Evolutionary conservation across 345 rosid species (phyloP), one percentile per base, ranked within the genome.

Genomic region (Aegle marmelos): DNA sequence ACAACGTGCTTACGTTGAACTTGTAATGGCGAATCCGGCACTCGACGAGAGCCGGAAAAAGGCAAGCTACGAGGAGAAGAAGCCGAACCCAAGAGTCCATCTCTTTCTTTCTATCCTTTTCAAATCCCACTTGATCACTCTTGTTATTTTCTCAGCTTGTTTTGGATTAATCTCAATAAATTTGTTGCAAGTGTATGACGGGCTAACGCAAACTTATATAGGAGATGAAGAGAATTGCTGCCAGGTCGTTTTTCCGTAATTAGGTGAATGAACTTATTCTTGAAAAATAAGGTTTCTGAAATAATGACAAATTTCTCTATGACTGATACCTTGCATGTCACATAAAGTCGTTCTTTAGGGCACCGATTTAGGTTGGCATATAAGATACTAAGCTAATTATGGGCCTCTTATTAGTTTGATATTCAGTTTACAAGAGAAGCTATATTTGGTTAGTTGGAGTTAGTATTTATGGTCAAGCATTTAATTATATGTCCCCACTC

Each of bases 21-120:
- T 82, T 89, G 86, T 93, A 93, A 75, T 88, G 88, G 31, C 93
- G 93, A 83, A 92, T 85, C 48, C 76, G 80, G 83, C 85, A 84
- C 28, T 90, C 84, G 2, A 86, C 88, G 41, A 88, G 78, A 72
- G 85, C 82, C 1, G 91, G 94, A 25, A 83, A 83, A 65, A 93
- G 56, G 80, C 75, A 75, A 16, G 86, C 76, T 6, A 85, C 69
- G 73, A 91, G 86, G 76, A 88, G 69, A 7, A 84, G 67, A 76
- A 88, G 53, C n/a, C 85, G 83, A 72, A 81, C 67, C 78, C 79
- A 83, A 45, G 82, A 74, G 56, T 73, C 81, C 94, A 88, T 66
- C 68, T 75, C 69, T 79, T 9, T 70, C 31, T 75, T 34, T 27
- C 24, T 17, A 30, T 34, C 45, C 39, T 41, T 70, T 27, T 71